A percentile compares a stretch with the other conserved stretches of the same genome.
phyloP scores from a whole-genome alignment of 768 basidiomycete genomes.

The Collybia mongolica region DNA sequence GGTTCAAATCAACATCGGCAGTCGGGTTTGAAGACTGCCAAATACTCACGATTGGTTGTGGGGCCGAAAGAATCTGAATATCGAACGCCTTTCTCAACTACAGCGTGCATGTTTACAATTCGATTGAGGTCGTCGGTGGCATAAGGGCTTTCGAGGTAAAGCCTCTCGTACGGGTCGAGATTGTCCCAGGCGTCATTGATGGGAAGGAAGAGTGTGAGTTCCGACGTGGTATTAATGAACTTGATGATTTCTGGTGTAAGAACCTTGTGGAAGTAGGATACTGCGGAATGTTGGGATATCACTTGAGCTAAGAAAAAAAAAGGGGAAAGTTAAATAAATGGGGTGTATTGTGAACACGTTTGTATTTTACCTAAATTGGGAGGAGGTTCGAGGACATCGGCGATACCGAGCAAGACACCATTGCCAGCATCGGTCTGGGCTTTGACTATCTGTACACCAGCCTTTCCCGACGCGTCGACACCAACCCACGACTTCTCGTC shows the following conservation, averaged over 20 bases:
- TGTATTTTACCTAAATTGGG: constrained; percentile 63
- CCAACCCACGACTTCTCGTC: constrained; percentile 57
- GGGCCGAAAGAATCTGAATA: constrained; percentile 66
- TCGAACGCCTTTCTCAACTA: constrained; percentile 53
- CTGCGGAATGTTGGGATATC: constrained; percentile 52
- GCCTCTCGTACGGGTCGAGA: constrained; percentile 72
- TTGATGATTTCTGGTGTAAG: constrained; percentile 57
- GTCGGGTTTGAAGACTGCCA: not conserved
- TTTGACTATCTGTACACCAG: constrained; percentile 67
- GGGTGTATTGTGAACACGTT: not conserved
- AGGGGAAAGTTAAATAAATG: constrained; percentile 1
- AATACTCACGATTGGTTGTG: constrained; percentile 50
- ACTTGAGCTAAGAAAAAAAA: constrained; percentile 48
- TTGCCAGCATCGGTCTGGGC: constrained; percentile 60
- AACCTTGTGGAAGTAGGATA: constrained; percentile 76
- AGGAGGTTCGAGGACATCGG: constrained; percentile 73
- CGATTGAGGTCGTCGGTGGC: constrained; percentile 76
- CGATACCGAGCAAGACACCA: constrained; percentile 76
- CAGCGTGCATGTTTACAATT: constrained; percentile 79
- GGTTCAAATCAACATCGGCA: constrained; percentile 12
- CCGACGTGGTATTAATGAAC: constrained; percentile 63
- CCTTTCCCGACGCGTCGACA: constrained; percentile 77
- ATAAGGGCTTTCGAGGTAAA: constrained; percentile 88
- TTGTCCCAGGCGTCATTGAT: constrained; percentile 80
- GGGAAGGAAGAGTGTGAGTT: constrained; percentile 88